Evolutionary conservation across 495 filamentous ascomycete genomes (phyloP), one percentile per base, ranked within the genome.

Genomic region (Massariosphaeria phaeospora): DNA sequence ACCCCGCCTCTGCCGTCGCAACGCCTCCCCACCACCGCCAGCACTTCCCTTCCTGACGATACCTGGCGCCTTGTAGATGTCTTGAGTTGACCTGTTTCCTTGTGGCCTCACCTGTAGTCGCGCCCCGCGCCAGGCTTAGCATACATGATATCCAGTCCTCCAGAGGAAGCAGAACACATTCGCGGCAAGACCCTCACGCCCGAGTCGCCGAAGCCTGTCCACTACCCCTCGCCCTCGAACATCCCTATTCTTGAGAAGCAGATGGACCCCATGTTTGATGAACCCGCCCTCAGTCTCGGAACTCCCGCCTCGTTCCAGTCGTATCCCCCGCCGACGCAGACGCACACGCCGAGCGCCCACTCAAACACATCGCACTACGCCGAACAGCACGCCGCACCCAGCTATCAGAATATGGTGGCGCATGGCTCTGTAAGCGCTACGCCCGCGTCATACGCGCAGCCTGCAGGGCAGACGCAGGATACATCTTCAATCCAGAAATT

Each of bases 201-300:
- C 61, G 79, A 85, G 62, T 86, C 83, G 66, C 84, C 84, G 51
- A 79, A 83, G 54, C 84, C 84, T 50, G 61, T 86, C 59, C 82
- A 86, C 68, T 74, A 83, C 62, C 79, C 84, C 59, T 80, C 84
- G 61, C 81, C 84, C 34, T 75, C 83, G 54, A 86, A 80, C 60
- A 84, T 87, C 44, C 82, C 84, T 17, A 78, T 87, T 47, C 77
- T 88, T 53, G 75, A 84, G 61, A 83, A 84, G 61, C 83, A 86
- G 69, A 87, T 80, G 76, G 83, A 88, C 70, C 81, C 82, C 38
- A 66, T 77, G 57, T 85, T 85, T 73, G 83, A 86, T 70, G 81
- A 84, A 23, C 10, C 81, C 17, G 77, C 79, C 8, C 71, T 77
- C 62, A 68, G 72, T 65, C 65, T 39, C 45, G 70, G 47, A 50